Evolutionary conservation across 257 asterid species (phyloP).

Genomic region (Euphrasia confusa): DNA sequence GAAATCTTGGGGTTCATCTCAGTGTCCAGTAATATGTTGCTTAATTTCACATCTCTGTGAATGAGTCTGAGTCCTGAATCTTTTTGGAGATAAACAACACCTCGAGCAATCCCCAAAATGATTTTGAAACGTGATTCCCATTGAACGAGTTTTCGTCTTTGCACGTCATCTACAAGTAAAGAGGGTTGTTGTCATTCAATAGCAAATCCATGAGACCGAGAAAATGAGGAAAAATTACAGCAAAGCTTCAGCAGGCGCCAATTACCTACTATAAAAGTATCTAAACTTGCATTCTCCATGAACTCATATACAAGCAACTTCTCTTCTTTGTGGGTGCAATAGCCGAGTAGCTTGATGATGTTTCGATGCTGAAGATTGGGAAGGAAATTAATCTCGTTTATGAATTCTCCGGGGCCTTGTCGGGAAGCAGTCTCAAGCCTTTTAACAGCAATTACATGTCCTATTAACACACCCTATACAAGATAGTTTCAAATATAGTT

Average conservation of each 20-base stretch:
- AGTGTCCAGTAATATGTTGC: conserved; percentile 20
- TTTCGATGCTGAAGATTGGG: conserved; percentile 24
- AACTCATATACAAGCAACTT: conserved; percentile 21
- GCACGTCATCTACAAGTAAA: not conserved
- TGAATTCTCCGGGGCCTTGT: not conserved
- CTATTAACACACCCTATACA: conserved; percentile 24
- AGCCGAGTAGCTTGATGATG: conserved; percentile 26
- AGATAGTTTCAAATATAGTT: not conserved
- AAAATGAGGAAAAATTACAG: not conserved
- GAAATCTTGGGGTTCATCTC: conserved; percentile 29
- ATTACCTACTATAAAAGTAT: not conserved
- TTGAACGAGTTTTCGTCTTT: not conserved
- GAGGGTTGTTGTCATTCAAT: not conserved
- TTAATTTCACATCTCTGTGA: conserved; percentile 15
- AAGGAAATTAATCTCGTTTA: conserved; percentile 17
- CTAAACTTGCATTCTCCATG: conserved; percentile 22
- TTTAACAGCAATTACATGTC: conserved; percentile 21
- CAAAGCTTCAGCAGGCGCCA: not conserved
- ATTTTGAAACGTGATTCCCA: conserved; percentile 15
- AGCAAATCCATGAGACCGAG: too few species aligned
- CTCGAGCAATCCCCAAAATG: conserved; percentile 20
- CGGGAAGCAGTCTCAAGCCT: not conserved
- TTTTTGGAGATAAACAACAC: conserved; percentile 27
- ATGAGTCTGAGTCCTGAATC: conserved; percentile 17
- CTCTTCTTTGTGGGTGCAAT: conserved; percentile 21